These are phyloP conservation scores for Chrysanthemum makinoi DNA, from an alignment of 129 eudicot species.

Conservation along the genomic window DNA sequence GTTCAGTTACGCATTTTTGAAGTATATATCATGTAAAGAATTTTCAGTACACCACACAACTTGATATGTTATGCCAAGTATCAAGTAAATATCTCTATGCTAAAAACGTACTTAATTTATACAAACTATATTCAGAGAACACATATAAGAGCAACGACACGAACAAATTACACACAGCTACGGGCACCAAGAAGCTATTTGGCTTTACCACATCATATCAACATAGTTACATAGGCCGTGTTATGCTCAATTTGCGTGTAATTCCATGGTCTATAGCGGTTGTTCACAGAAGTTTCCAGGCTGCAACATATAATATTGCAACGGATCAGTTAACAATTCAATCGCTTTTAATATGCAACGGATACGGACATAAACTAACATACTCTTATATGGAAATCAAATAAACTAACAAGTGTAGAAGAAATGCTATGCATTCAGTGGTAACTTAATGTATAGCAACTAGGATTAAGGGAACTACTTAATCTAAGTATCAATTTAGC, in stretches of 20 bases:
- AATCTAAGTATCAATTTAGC: neutral
- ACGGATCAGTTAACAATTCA: conserved; percentile 3
- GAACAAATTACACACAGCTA: neutral
- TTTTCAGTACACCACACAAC: too few relatives aligned
- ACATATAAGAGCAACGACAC: neutral
- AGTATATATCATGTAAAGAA: too few relatives aligned
- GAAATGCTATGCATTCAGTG: neutral
- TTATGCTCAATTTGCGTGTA: neutral
- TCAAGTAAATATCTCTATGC: too few relatives aligned
- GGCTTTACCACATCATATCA: neutral
- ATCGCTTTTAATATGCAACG: conserved; percentile 1
- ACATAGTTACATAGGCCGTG: too few relatives aligned
- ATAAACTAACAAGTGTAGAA: neutral
- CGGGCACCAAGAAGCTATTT: neutral
- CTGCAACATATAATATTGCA: conserved; percentile 25
- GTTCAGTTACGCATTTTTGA: too few relatives aligned
- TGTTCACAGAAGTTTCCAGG: conserved; percentile 51
- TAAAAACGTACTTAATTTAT: too few relatives aligned
- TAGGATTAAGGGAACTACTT: neutral
- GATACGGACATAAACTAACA: neutral
- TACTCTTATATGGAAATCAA: neutral
- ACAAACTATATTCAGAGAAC: too few relatives aligned
- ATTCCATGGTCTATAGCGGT: neutral
- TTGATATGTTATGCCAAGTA: too few relatives aligned
- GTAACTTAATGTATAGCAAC: neutral